Base-by-base conservation (phyloP, 1,284 basidiomycete genomes). In the Ceratorhiza oryzae-sativae region DNA sequence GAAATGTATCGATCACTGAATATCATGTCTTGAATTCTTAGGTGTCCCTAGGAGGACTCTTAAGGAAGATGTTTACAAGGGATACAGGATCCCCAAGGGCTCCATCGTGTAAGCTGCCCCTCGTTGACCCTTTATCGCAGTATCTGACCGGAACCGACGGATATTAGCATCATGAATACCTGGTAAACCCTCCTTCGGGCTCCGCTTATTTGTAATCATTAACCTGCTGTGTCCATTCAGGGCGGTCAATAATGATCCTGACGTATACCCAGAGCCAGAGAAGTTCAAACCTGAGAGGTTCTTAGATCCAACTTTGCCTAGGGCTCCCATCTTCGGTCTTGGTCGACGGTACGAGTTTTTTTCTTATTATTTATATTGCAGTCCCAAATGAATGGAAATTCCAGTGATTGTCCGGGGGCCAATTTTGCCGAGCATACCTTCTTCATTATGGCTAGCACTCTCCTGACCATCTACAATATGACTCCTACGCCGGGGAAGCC, bases 31-130 rank as follows among this genome's bases (percentile, higher is more conserved):
- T 4, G 27, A n/a, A 18, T 46, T 25, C n/a, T 4, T 45, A 60
- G 80, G 77, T 72, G 76, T 80, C 1, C 79, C 80, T 13, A 80
- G 81, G 67, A 75, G 77, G 10, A 76, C 79, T 9, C 78, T 76
- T 12, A 51, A 77, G 27, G 80, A 81, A 73, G 78, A 80, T 71
- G 74, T 79, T 25, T 82, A 80, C 74, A 75, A 77, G 30, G 80
- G 79, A 5, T 80, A 80, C 73, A 77, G 78, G 65, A 79, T 83
- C n/a, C 81, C 81, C 3, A 78, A 78, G 36, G 82, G 81, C 1
- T 15, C 58, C 4, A 60, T 53, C 6, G 61, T 65, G 61, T 49
- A 32, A 49, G 61, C 18, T 2, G 10, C 18, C 5, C n/a, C 10
- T 32, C 4, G 1, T 15, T n/a, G n/a, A n/a, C 20, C 34, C 15